Evolutionary conservation across 2,329 filamentous ascomycete species (phyloP).

Genomic region (Intubia oerlemansii): DNA sequence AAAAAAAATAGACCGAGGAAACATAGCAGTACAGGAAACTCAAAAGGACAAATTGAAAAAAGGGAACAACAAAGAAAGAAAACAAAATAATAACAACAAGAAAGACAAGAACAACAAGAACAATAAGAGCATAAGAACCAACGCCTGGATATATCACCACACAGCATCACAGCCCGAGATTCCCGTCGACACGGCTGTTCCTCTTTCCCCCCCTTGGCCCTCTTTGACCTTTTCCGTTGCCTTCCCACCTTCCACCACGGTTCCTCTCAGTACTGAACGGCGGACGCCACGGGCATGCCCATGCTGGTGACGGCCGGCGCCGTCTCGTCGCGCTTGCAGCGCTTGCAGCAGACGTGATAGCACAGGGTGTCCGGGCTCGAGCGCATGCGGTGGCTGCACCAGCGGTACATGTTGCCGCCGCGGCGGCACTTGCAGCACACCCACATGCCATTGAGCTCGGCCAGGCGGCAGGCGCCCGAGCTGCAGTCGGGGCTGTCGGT

Average conservation of each 20-base stretch:
- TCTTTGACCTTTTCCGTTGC: no score
- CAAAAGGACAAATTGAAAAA: background rate
- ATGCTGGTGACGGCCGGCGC: background rate
- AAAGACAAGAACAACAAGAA: no score
- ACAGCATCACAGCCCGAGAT: no score
- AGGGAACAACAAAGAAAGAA: background rate
- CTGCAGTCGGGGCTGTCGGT: slow-evolving; percentile 22
- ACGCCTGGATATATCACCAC: no score
- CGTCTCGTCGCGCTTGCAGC: slow-evolving; percentile 17
- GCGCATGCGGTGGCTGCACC: slow-evolving; percentile 23
- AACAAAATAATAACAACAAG: background rate
- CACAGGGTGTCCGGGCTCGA: slow-evolving; percentile 27
- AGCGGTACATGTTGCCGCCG: slow-evolving; percentile 22
- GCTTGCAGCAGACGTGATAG: slow-evolving; percentile 26
- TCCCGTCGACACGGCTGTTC: no score
- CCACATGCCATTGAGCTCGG: slow-evolving; percentile 26
- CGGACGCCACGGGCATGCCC: background rate
- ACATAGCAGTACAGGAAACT: background rate
- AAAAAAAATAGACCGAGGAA: background rate
- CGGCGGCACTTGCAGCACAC: slow-evolving; percentile 26
- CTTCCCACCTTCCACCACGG: background rate
- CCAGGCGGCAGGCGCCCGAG: slow-evolving; percentile 24
- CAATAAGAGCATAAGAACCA: no score
- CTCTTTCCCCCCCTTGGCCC: no score
- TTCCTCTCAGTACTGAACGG: background rate